Base-by-base conservation (phyloP, 257 asterid genomes). In the Echites panduratus region DNA sequence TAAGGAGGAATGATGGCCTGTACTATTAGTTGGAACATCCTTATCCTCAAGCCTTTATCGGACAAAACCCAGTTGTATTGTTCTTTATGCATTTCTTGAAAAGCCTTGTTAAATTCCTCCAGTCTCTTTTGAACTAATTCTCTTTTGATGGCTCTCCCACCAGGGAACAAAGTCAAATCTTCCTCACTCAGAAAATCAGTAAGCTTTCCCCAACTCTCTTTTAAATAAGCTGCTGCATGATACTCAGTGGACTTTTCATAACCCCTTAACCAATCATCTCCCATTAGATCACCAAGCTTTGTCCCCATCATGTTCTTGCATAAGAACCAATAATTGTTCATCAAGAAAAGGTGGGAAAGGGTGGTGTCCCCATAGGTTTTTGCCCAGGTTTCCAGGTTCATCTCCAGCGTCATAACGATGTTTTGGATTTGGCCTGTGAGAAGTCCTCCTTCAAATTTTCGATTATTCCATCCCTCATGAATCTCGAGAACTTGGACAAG, bases 141-240 rank as follows among this genome's bases (percentile, higher is more conserved):
- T 6, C 83, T 83, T 68, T 89, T 89, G 63, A 88, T 73, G 70
- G 97, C 97, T 77, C 96, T 85, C 1, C 95, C 98, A 9, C 93
- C 92, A 0, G 93, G 96, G 79, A 86, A 93, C 79, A 89, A 72
- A 81, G 74, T 79, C 72, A 91, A 79, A 69, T 78, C 95, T 58
- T 87, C 96, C 70, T 90, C 88, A 0, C 76, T 66, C 72, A 93
- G 69, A 45, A 85, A 77, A 65, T 79, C 85, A 17, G 82, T 47
- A 68, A 91, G 93, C 59, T 82, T 86, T 68, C 76, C 91, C 99
- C 97, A 94, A 65, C 95, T 84, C 80, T 87, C 93, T 57, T 81
- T 82, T 80, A 89, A 77, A 81, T 85, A 94, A 64, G 76, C 61
- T 35, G 76, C 78, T 53, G 84, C 79, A 54, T 83, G 82, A 45